These are phyloP conservation scores for Pseudognaphalium luteoalbum DNA, from an alignment of 129 eudicot genomes.

Conservation along the genomic window DNA sequence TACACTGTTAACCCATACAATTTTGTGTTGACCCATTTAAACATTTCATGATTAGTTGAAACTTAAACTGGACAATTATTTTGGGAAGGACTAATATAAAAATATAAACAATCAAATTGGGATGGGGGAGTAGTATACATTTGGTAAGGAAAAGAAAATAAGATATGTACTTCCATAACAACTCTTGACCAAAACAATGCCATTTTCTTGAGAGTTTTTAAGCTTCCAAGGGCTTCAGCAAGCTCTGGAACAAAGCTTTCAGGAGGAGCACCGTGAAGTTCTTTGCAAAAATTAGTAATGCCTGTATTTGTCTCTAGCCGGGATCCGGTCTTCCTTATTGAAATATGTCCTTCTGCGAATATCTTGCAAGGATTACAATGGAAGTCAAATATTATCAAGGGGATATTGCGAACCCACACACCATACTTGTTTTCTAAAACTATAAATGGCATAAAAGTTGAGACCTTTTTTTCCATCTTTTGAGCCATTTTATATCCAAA, in stretches of 20 bases:
- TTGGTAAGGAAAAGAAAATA: not conserved
- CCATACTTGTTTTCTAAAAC: not conserved
- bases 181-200: constrained; percentile 72
- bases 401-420: constrained; percentile 10
- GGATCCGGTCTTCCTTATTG: constrained; percentile 42
- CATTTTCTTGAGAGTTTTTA: constrained; percentile 78
- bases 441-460: not conserved
- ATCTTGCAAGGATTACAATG: constrained; percentile 70
- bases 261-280: constrained; percentile 86
- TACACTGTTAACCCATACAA: no score
- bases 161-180: constrained; percentile 68
- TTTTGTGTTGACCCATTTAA: no score
- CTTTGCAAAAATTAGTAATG: constrained; percentile 62
- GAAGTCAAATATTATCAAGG: constrained; percentile 64
- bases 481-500: not conserved
- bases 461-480: not conserved
- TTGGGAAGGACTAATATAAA: no score
- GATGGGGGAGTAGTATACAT: not conserved
- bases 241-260: constrained; percentile 76
- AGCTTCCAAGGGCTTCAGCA: constrained; percentile 87
- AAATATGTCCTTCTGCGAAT: constrained; percentile 82
- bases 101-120: not conserved
- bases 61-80: no score
- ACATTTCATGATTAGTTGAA: no score
- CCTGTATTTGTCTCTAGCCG: constrained; percentile 34